These are phyloP conservation scores for Cladosporium sp. DNA, from an alignment of 2,329 filamentous ascomycete species.

Conservation along the genomic window DNA sequence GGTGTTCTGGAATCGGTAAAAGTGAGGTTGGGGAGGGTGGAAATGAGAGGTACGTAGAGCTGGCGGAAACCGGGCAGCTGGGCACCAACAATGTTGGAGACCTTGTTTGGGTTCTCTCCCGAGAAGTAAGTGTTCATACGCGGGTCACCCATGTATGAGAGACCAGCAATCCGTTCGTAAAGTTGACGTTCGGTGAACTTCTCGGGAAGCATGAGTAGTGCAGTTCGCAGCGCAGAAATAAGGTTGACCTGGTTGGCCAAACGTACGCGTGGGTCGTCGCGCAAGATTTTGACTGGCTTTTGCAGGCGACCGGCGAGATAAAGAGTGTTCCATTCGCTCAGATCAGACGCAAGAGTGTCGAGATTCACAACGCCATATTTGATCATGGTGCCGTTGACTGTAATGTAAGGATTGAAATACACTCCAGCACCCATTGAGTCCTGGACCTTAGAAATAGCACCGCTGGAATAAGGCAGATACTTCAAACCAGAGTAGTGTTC, in stretches of 20 bases:
- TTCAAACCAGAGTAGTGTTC: slow-evolving; percentile 89
- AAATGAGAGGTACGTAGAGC: slow-evolving; percentile 83
- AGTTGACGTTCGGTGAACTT: slow-evolving; percentile 82
- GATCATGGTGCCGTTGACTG: slow-evolving; percentile 89
- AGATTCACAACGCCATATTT: slow-evolving; percentile 98
- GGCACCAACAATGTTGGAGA: slow-evolving; percentile 87
- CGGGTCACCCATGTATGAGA: slow-evolving; percentile 94
- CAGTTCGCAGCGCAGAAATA: slow-evolving; percentile 83
- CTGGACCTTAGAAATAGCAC: slow-evolving; percentile 77
- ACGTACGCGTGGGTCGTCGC: slow-evolving; percentile 86
- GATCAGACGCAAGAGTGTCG: slow-evolving; percentile 79
- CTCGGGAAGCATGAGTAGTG: slow-evolving; percentile 77
- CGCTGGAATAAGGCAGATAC: slow-evolving; percentile 67
- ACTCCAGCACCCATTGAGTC: slow-evolving; percentile 87
- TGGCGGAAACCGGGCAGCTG: slow-evolving; percentile 89
- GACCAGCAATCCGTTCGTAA: slow-evolving; percentile 84
- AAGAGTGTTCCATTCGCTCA: slow-evolving; percentile 87
- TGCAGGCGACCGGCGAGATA: slow-evolving; percentile 96
- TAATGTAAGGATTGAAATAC: slow-evolving; percentile 96
- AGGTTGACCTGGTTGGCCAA: slow-evolving; percentile 95
- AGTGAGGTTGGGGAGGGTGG: slow-evolving; percentile 80
- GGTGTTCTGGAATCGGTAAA: slow-evolving; percentile 65
- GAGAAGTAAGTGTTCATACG: slow-evolving; percentile 73
- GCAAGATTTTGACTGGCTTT: slow-evolving; percentile 95
- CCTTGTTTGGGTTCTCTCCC: slow-evolving; percentile 87